phyloP scores from a whole-genome alignment of 768 basidiomycete genomes.

The Steccherinum ochraceum region DNA sequence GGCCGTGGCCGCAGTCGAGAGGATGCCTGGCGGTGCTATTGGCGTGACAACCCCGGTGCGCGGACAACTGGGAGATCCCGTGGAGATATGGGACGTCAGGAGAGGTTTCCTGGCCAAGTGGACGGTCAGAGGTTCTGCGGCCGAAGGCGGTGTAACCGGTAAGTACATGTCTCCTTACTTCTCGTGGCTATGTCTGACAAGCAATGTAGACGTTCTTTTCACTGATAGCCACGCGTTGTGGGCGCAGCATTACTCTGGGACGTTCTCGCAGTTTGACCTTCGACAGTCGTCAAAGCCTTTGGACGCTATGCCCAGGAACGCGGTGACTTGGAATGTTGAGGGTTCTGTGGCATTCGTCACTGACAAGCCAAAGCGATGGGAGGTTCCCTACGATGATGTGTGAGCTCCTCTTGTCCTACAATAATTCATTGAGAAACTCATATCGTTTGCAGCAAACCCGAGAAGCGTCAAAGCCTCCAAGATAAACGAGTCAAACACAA shows the following conservation, averaged over 20 bases:
- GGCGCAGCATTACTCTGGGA: constrained; percentile 68
- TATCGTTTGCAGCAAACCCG: constrained; percentile 27
- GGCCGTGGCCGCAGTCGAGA: constrained; percentile 4
- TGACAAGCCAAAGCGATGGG: constrained; percentile 46
- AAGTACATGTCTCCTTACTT: constrained; percentile 16
- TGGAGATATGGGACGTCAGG: constrained; percentile 86
- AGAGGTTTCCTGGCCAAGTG: constrained; percentile 81
- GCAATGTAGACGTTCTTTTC: constrained; percentile 70
- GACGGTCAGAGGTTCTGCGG: constrained; percentile 56
- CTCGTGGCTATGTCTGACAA: constrained; percentile 2
- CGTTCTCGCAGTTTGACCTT: constrained; percentile 75
- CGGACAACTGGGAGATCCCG: constrained; percentile 39
- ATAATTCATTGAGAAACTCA: neutral
- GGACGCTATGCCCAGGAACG: constrained; percentile 57
- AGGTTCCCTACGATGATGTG: constrained; percentile 80
- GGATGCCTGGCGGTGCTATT: constrained; percentile 3
- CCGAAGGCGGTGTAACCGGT: constrained; percentile 77
- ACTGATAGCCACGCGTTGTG: constrained; percentile 66
- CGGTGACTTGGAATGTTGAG: constrained; percentile 58
- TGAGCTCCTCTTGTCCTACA: too few species aligned
- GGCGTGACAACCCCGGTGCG: constrained; percentile 12
- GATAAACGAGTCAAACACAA: constrained; percentile 38
- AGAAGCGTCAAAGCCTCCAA: constrained; percentile 15
- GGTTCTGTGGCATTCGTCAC: constrained; percentile 64
- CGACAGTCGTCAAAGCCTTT: constrained; percentile 57